These are phyloP conservation scores for Meyerozyma guilliermondii DNA, from an alignment of 1,139 yeast species.

Conservation along the genomic window DNA sequence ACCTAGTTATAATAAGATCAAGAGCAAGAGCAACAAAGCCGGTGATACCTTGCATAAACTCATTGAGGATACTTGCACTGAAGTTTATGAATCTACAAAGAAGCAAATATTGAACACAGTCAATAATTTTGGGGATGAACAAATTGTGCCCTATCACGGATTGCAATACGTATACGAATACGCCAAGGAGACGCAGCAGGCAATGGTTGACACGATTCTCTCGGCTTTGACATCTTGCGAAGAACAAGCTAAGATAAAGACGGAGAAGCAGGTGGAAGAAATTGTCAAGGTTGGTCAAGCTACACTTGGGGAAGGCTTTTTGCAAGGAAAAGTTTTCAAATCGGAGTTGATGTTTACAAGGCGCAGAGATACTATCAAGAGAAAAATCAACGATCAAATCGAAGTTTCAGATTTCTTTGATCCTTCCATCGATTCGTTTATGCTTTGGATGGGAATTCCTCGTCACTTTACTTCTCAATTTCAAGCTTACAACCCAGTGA, in stretches of 20 bases:
- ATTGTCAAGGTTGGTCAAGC: slow-evolving; percentile 62
- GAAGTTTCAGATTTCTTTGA: slow-evolving; percentile 72
- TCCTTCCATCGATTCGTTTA: slow-evolving; percentile 59
- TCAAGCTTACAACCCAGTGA: slow-evolving; percentile 30
- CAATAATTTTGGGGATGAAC: slow-evolving; percentile 50
- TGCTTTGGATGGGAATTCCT: slow-evolving; percentile 40
- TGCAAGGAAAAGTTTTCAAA: slow-evolving; percentile 64
- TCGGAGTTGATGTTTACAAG: slow-evolving; percentile 82
- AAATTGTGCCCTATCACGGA: slow-evolving; percentile 56
- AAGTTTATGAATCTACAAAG: slow-evolving; percentile 59
- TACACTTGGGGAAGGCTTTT: slow-evolving; percentile 52
- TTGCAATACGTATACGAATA: slow-evolving; percentile 63
- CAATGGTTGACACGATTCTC: slow-evolving; percentile 59
- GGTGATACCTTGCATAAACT: slow-evolving; percentile 57
- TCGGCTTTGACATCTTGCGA: slow-evolving; percentile 66
- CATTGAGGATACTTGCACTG: slow-evolving; percentile 57
- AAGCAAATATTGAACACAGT: slow-evolving; percentile 50
- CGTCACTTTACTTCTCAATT: slow-evolving; percentile 26
- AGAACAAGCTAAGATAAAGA: slow-evolving; percentile 55
- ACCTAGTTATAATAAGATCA: slow-evolving; percentile 58
- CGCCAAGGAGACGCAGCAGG: slow-evolving; percentile 64
- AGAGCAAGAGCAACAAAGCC: slow-evolving; percentile 48
- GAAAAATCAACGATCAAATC: slow-evolving; percentile 55
- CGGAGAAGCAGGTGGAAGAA: slow-evolving; percentile 55
- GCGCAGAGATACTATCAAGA: slow-evolving; percentile 56